Conservation (phyloP, 2,329 filamentous ascomycete species). For the Cryphonectria naterciae region DNA sequence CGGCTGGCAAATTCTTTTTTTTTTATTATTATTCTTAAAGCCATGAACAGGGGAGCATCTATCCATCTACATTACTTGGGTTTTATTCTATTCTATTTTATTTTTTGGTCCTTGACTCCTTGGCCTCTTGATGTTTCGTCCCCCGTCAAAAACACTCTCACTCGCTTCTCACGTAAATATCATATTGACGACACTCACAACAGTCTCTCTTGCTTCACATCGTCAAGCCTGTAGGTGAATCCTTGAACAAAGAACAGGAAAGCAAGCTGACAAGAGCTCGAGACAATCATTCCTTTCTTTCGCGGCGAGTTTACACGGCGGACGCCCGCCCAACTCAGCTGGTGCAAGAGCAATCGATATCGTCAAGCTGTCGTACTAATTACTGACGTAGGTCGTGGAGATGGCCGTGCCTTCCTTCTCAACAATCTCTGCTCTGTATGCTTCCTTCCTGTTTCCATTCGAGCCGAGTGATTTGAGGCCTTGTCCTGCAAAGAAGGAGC, state of each 20-base stretch:
- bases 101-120: not conserved
- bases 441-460: not conserved
- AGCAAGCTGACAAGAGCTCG: not conserved
- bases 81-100: not conserved
- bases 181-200: not conserved
- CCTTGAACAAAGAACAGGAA: not conserved
- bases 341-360: not conserved
- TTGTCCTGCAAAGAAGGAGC: not conserved
- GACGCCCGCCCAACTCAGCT: not conserved
- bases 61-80: not conserved
- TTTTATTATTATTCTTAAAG: not conserved
- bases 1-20: not conserved
- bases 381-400: not conserved
- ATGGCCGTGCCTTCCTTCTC: not conserved
- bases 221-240: not conserved
- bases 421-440: not conserved
- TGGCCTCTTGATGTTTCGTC: not conserved
- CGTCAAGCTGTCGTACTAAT: not conserved
- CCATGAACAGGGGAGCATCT: not conserved
- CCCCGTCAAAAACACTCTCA: not conserved
- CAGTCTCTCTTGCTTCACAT: not conserved
- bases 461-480: not conserved
- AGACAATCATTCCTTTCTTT: not conserved
- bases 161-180: not conserved
- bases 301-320: not conserved